Base-by-base conservation (phyloP, 2,329 filamentous ascomycete genomes). In the Rhinocladiella mackenziei region DNA sequence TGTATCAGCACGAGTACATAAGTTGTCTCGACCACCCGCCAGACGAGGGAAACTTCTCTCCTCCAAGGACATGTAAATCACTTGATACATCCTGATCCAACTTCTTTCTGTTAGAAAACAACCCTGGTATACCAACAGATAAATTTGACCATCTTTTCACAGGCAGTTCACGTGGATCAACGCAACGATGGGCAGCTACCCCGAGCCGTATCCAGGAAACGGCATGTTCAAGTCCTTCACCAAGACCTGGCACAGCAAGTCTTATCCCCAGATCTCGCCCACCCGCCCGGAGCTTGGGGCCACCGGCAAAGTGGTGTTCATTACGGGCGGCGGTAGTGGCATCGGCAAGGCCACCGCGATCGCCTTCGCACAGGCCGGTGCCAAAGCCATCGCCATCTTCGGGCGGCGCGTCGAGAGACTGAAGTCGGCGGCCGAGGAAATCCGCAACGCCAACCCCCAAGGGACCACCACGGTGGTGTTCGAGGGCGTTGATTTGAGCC, bases 291-390 rank as follows among this genome's bases (percentile, higher is more conserved):
- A 54, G 0, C 54, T 61, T 22, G 60, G 53, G 6, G 60, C 65
- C 32, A 55, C 52, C 2, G 62, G 61, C 26, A 64, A 61, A 46
- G 43, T 43, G 30, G 62, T 75, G 33, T 66, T 83, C 45, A 71
- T 82, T 38, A 77, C 71, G 1, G 78, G 77, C 6, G 76, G 72
- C 0, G 74, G 72, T 2, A 72, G 70, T 28, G 76, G 77, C 2
- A 70, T 80, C 25, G 78, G 79, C 4, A 65, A 65, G 2, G 68
- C 71, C 10, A 75, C 71, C 3, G 77, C 76, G 1, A 56, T 75
- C n/a, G 71, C 74, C 7, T 82, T 72, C 54, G 78, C 77, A 14
- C 64, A 64, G 52, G 76, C 77, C 3, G 73, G 74, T 3, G 73
- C 71, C 20, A 66, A 70, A 0, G 59, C 62, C 19, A 76, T 83